Evolutionary conservation across 345 rosid genomes (phyloP).

Genomic region (Turritis glabra): DNA sequence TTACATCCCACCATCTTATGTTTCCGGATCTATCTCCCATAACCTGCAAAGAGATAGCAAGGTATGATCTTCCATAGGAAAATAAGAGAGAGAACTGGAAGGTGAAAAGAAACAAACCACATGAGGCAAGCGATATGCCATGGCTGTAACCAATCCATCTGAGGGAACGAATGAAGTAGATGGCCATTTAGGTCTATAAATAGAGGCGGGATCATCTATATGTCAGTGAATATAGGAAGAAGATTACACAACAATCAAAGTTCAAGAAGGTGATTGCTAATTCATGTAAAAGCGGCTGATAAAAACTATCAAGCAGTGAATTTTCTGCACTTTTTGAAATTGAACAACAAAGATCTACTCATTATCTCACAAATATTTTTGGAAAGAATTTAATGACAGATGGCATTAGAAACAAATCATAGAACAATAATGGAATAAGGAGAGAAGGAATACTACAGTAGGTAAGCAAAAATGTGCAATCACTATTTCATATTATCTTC

Average conservation of each 20-base stretch:
- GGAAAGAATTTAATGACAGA: slow-evolving; percentile 1
- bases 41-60: slow-evolving; percentile 47
- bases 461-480: slow-evolving; percentile 27
- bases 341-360: slow-evolving; percentile 1
- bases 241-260: slow-evolving; percentile 23
- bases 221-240: slow-evolving; percentile 21
- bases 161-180: slow-evolving; percentile 91
- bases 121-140: slow-evolving; percentile 97
- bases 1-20: slow-evolving; percentile 99
- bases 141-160: slow-evolving; percentile 93
- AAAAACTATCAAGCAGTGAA: slow-evolving; percentile 17
- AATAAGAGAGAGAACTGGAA: slow-evolving; percentile 22
- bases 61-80: slow-evolving; percentile 26
- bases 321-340: slow-evolving; percentile 1
- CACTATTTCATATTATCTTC: slow-evolving; percentile 13
- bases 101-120: slow-evolving; percentile 63
- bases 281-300: slow-evolving; percentile 11
- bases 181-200: slow-evolving; percentile 96
- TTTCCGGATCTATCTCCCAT: slow-evolving; percentile 81
- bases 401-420: slow-evolving; percentile 5
- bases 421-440: not conserved
- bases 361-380: slow-evolving; percentile 1
- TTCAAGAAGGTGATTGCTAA: slow-evolving; percentile 25
- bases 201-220: slow-evolving; percentile 39
- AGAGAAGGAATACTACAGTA: not conserved